A percentile compares a stretch with the other conserved stretches of the same genome.
phyloP scores from a whole-genome alignment of 2,329 filamentous ascomycete species.

The Phoma sp. region DNA sequence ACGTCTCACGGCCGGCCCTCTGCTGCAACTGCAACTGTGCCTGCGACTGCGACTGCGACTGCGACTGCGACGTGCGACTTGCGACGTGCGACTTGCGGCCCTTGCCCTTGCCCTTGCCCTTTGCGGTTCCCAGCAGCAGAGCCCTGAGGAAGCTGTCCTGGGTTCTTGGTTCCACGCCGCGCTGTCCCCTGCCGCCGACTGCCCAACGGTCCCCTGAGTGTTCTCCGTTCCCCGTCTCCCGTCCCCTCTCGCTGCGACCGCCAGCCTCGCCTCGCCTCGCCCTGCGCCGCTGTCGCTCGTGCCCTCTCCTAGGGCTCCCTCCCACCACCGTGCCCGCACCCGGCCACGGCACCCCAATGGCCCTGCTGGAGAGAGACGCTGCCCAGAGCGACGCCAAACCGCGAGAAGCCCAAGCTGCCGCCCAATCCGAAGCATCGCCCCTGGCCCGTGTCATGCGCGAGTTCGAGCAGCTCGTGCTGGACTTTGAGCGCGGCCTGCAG shows the following conservation, averaged over 20 bases:
- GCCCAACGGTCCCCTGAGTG: not conserved
- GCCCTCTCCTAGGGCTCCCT: too few relatives aligned
- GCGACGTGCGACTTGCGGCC: too few relatives aligned
- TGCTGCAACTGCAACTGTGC: not conserved
- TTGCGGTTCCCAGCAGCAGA: too few relatives aligned
- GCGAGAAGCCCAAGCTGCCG: slow-evolving; percentile 6
- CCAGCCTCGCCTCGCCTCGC: slow-evolving; percentile 1
- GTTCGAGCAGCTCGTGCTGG: slow-evolving; percentile 39
- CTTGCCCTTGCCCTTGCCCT: too few relatives aligned
- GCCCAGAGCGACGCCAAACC: slow-evolving; percentile 25
- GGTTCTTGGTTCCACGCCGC: not conserved
- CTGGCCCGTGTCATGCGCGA: slow-evolving; percentile 43
- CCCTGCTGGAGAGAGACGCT: slow-evolving; percentile 32
- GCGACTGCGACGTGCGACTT: too few relatives aligned
- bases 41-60: not conserved
- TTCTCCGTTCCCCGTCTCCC: not conserved
- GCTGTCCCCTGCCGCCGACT: not conserved
- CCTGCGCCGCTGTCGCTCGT: not conserved
- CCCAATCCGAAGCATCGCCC: slow-evolving; percentile 13
- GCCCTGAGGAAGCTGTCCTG: too few relatives aligned
- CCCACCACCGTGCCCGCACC: not conserved
- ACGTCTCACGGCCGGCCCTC: not conserved
- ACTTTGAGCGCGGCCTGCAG: slow-evolving; percentile 38
- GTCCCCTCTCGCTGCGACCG: slow-evolving; percentile 5
- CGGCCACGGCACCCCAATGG: slow-evolving; percentile 30